Conservation (phyloP, 1,139 yeast species). For the Pichia terricola region DNA sequence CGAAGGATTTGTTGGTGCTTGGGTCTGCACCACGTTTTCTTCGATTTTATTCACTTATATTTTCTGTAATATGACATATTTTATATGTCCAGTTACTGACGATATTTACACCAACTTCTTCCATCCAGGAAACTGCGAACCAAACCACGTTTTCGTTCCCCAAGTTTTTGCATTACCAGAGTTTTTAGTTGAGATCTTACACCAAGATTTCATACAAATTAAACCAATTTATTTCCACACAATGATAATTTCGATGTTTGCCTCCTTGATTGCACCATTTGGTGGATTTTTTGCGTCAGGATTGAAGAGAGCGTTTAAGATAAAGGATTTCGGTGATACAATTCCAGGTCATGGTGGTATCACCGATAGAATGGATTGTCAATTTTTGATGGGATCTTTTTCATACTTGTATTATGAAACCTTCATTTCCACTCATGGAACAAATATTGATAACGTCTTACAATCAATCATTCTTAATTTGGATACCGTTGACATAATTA, state of each 20-base stretch:
- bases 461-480: slow-evolving; percentile 71
- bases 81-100: slow-evolving; percentile 75
- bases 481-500: slow-evolving; percentile 54
- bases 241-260: slow-evolving; percentile 80
- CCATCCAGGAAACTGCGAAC: slow-evolving; percentile 61
- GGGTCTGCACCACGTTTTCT: slow-evolving; percentile 82
- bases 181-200: slow-evolving; percentile 40
- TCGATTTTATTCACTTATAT: slow-evolving; percentile 59
- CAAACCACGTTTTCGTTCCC: slow-evolving; percentile 79
- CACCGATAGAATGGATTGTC: slow-evolving; percentile 97
- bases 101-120: slow-evolving; percentile 32
- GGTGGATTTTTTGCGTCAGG: slow-evolving; percentile 99
- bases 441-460: slow-evolving; percentile 62
- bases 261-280: slow-evolving; percentile 94
- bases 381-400: slow-evolving; percentile 94
- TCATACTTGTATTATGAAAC: slow-evolving; percentile 88
- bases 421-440: slow-evolving; percentile 66
- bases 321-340: slow-evolving; percentile 86
- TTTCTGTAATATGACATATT: slow-evolving; percentile 57
- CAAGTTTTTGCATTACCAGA: slow-evolving; percentile 72
- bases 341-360: slow-evolving; percentile 98
- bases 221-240: slow-evolving; percentile 91
- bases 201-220: slow-evolving; percentile 42
- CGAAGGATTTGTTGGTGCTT: slow-evolving; percentile 96
- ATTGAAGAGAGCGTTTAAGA: slow-evolving; percentile 91